Evolutionary conservation across 202 grass and related monocot species (phyloP), one percentile per base, ranked within the genome.

Genomic region (Setaria italica): DNA sequence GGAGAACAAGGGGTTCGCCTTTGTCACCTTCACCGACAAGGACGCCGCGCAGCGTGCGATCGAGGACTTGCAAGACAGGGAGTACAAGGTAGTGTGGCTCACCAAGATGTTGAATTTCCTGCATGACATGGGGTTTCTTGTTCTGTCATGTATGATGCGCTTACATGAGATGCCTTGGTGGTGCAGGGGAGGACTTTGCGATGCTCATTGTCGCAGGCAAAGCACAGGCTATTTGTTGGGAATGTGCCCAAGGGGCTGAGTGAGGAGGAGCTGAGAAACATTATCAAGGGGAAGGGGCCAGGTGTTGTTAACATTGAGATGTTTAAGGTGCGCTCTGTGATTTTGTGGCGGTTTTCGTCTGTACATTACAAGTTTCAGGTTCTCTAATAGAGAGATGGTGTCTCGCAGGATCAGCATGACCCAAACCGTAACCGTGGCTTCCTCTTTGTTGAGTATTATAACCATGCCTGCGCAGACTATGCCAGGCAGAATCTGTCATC

Each of bases 181-280:
- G n/a, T 91, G 85, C 71, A 99, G 97, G 97, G 93, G 76, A 94
- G 97, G 82, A 94, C 88, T 13, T 79, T 99, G 88, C 90, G 97
- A 30, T 99, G 97, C 85, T 96, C 97, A 30, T 71, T 94, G 69
- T 92, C 97, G 0, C 93, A 99, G 87, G 92, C 90, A 62, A 99
- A 99, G 64, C 96, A 96, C 82, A 90, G 93, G 46, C 86, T 99
- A 35, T 99, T 99, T n/a, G 64, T 99, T 39, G 96, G 96, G 33
- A 99, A 99, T 88, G 93, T 99, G 59, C 96, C 96, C 3, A 99
- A 99, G 85, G 91, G 93, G 55, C 90, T 99, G 87, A 78, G 90
- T 39, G 96, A 99, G 79, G 96, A 94, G 6, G 93, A 99, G 46
- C 80, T 99, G 39, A 89, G 77, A n/a, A 91, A 78, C 49, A 90